Conservation (phyloP, 257 asterid genomes). For the Salvia splendens region DNA sequence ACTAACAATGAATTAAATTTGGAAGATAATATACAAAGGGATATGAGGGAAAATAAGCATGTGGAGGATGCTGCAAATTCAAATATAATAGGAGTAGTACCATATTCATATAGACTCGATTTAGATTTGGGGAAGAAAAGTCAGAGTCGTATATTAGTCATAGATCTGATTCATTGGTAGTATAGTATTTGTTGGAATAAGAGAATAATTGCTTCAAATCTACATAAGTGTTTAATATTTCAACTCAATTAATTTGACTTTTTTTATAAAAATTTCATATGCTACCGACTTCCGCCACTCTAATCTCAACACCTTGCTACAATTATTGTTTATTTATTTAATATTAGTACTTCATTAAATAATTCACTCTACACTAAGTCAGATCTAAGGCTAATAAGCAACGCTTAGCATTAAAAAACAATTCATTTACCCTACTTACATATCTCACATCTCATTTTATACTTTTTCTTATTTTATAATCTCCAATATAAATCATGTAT, state of each 20-base stretch:
- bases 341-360: too few species aligned
- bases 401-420: too few species aligned
- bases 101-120: neutral
- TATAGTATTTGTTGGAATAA: neutral
- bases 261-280: neutral
- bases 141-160: neutral
- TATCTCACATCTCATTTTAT: too few species aligned
- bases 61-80: slow-evolving; percentile 16
- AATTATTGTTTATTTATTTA: neutral
- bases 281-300: slow-evolving; percentile 11
- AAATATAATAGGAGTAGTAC: neutral
- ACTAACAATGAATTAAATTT: too few species aligned
- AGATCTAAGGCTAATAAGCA: too few species aligned
- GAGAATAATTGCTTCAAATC: slow-evolving; percentile 4
- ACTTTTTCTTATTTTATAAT: too few species aligned
- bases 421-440: too few species aligned
- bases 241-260: slow-evolving; percentile 9
- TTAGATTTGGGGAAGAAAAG: neutral
- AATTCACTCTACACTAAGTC: too few species aligned
- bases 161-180: slow-evolving; percentile 20
- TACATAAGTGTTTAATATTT: slow-evolving; percentile 6
- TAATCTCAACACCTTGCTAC: too few species aligned
- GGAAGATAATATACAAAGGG: too few species aligned
- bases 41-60: neutral
- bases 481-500: too few species aligned